Percentiles rank a stretch among this genome's conserved stretches.
These are phyloP conservation scores for Phascolomyces articulosus DNA, from an alignment of 371 early-diverging fungal genomes.

Conservation along the genomic window DNA sequence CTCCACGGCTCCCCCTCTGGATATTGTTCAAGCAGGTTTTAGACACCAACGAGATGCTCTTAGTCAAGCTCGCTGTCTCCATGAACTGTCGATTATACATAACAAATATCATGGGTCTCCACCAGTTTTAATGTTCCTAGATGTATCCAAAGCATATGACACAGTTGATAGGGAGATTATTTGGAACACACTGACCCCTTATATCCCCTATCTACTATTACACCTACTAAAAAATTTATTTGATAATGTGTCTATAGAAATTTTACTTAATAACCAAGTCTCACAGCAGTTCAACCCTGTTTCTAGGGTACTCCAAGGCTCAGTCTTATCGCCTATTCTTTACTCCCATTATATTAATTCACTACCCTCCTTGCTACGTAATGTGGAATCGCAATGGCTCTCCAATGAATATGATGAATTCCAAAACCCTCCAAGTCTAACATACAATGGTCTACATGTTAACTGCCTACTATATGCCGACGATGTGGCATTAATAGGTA, in stretches of 20 bases:
- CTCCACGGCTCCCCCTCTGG: background rate
- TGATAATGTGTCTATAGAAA: background rate
- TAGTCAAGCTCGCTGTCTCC: conserved; percentile 22
- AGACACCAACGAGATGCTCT: conserved; percentile 12
- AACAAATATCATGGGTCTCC: background rate
- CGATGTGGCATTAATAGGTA: conserved; percentile 18
- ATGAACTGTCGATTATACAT: conserved; percentile 9
- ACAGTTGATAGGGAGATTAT: conserved; percentile 13
- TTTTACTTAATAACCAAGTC: background rate
- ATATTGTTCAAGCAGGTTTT: conserved; percentile 26
- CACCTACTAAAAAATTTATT: background rate
- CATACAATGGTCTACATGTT: background rate
- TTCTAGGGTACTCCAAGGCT: conserved; percentile 32
- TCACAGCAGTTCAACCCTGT: conserved; percentile 17
- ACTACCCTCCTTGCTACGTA: conserved; percentile 14
- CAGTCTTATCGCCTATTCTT: conserved; percentile 21
- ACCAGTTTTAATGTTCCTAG: conserved; percentile 21
- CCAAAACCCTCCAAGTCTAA: background rate
- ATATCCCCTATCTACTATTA: background rate
- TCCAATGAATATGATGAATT: background rate
- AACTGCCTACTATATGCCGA: conserved; percentile 15
- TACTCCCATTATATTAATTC: conserved; percentile 29
- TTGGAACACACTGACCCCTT: background rate
- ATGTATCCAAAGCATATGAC: conserved; percentile 22
- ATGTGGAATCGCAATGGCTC: background rate